Percentiles rank a stretch among this genome's conserved stretches.
phyloP scores from a whole-genome alignment of 2,329 filamentous ascomycete genomes.

The Sphaerulina vaccinii region DNA sequence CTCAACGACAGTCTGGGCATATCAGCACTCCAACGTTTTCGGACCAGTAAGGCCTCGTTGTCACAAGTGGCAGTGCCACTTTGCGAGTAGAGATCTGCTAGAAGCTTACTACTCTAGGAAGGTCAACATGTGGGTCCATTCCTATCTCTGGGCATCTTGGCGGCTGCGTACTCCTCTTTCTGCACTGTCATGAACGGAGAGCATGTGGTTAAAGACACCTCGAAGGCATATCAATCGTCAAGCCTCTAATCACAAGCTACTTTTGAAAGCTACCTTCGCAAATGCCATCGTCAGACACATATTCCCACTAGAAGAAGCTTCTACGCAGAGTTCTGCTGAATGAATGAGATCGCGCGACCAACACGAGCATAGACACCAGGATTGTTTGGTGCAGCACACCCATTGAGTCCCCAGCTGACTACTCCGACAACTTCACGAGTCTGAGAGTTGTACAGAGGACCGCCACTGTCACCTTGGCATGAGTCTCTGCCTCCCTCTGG shows the following conservation, averaged over 20 bases:
- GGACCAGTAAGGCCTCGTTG: not conserved
- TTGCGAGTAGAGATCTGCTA: not conserved
- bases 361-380: constrained; percentile 3
- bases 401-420: not conserved
- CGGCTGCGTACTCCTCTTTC: not conserved
- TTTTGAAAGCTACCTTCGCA: not conserved
- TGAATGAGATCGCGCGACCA: constrained; percentile 1
- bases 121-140: not conserved
- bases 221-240: too few relatives aligned
- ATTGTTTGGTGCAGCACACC: constrained; percentile 1
- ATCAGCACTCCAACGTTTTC: not conserved
- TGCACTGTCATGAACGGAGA: not conserved
- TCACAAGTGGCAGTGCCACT: not conserved
- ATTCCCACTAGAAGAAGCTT: not conserved
- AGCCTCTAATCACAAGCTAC: too few relatives aligned
- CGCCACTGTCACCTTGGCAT: constrained; percentile 1
- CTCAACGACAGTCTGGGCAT: not conserved
- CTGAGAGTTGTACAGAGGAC: not conserved
- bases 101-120: not conserved
- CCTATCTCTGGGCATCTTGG: not conserved
- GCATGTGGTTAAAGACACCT: not conserved
- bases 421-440: not conserved
- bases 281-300: not conserved
- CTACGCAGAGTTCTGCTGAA: not conserved
- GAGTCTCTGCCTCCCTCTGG: not conserved